Evolutionary conservation across 2,329 filamentous ascomycete species (phyloP).

Genomic region (Ophiocordyceps camponoti-floridani): DNA sequence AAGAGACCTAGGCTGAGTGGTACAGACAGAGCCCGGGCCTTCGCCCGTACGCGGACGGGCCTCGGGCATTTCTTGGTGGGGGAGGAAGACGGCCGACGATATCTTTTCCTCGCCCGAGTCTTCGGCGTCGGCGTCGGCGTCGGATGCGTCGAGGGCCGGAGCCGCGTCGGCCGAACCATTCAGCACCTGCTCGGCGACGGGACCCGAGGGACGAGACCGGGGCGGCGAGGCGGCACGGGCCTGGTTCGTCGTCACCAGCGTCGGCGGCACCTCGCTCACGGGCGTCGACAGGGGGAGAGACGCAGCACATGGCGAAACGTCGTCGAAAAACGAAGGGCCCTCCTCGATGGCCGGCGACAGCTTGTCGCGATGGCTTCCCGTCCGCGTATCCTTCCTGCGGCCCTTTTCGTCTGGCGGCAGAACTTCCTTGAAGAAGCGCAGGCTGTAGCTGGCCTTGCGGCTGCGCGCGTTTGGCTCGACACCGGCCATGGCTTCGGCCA

Average conservation of each 20-base stretch:
- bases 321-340: background rate
- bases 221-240: slow-evolving; percentile 2
- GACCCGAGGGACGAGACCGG: slow-evolving; percentile 3
- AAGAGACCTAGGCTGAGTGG: slow-evolving; percentile 25
- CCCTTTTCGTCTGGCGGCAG: slow-evolving; percentile 38
- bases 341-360: slow-evolving; percentile 17
- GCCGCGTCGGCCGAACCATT: slow-evolving; percentile 17
- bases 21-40: slow-evolving; percentile 21
- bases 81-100: slow-evolving; percentile 68
- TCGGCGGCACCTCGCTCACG: background rate
- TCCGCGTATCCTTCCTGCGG: slow-evolving; percentile 28
- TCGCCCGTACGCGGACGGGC: slow-evolving; percentile 12
- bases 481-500: slow-evolving; percentile 41
- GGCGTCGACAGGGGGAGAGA: background rate
- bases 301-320: background rate
- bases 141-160: slow-evolving; percentile 16
- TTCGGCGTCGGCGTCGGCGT: slow-evolving; percentile 16
- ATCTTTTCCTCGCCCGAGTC: slow-evolving; percentile 70
- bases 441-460: slow-evolving; percentile 48
- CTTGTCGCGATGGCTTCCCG: slow-evolving; percentile 20
- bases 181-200: background rate
- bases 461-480: slow-evolving; percentile 46
- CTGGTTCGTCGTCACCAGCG: background rate
- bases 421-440: slow-evolving; percentile 50
- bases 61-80: slow-evolving; percentile 43